Evolutionary conservation across 345 rosid species (phyloP), one percentile per base, ranked within the genome.

Genomic region (Lagerstroemia speciosa): DNA sequence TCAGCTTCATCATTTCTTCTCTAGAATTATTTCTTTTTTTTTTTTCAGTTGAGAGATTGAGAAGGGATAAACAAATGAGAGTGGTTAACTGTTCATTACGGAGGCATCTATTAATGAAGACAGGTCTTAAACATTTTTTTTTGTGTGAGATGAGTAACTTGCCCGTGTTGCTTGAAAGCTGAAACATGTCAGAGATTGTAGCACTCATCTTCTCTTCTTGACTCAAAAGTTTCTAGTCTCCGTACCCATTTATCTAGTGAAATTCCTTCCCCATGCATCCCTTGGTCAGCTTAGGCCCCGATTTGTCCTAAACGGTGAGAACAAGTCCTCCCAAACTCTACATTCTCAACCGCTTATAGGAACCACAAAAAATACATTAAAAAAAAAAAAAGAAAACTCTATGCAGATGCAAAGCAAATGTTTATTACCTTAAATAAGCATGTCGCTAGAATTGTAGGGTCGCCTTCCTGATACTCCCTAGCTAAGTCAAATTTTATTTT

Each of bases 231-330:
- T 52, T n/a, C 27, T 5, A 52, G 19, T 52, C 27, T 20, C 22
- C 19, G 8, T 41, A 29, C 8, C 7, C 22, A n/a, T 6, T 43
- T 5, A 27, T 52, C 8, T n/a, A 19, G 27, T 60, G 16, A 27
- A 24, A 62, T 70, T 72, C 55, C 43, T 38, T n/a, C 40, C 9
- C 43, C 22, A 5, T 52, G 26, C 26, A 2, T 38, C 26, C 57
- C 65, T 16, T 83, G 83, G n/a, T n/a, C 73, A 92, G 98, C 75
- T 83, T 76, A 86, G 80, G 69, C 86, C 88, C n/a, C 86, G 69
- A 43, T 70, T 83, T 61, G 73, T 75, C 8, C 81, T 64, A 76
- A 76, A 50, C 74, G 82, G 72, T 70, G 67, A 78, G 85, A 80
- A 79, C 57, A 65, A 29, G 65, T 52, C 9, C 69, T 5, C 9